These are phyloP conservation scores for Hymenoscyphus fraxineus DNA, from an alignment of 2,329 filamentous ascomycete genomes.

Conservation along the genomic window DNA sequence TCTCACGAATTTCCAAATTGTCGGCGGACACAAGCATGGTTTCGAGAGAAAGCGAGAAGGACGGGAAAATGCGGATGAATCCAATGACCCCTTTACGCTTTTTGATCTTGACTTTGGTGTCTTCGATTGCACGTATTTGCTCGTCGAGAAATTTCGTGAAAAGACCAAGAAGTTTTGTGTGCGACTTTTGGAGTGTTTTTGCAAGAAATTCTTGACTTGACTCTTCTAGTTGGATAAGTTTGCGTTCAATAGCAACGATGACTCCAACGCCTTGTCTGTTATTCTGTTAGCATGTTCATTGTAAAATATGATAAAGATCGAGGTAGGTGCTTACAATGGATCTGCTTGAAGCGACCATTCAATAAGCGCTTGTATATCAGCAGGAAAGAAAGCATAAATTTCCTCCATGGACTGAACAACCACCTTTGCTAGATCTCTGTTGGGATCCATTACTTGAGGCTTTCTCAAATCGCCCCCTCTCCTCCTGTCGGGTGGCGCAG, in stretches of 20 bases:
- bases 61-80: slow-evolving; percentile 90
- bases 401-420: slow-evolving; percentile 87
- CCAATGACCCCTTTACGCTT: slow-evolving; percentile 95
- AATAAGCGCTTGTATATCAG: slow-evolving; percentile 72
- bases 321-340: slow-evolving; percentile 62
- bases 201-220: slow-evolving; percentile 92
- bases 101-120: slow-evolving; percentile 98
- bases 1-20: slow-evolving; percentile 65
- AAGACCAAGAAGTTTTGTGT: slow-evolving; percentile 66
- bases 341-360: slow-evolving; percentile 80
- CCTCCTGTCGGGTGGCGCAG: slow-evolving; percentile 62
- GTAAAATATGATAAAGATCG: background rate
- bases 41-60: slow-evolving; percentile 78
- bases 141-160: slow-evolving; percentile 92
- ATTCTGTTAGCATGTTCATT: slow-evolving; percentile 19
- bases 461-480: slow-evolving; percentile 68
- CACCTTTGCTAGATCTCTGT: slow-evolving; percentile 78
- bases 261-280: slow-evolving; percentile 83
- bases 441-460: slow-evolving; percentile 79
- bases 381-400: slow-evolving; percentile 77
- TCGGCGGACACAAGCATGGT: slow-evolving; percentile 68
- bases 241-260: slow-evolving; percentile 74
- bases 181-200: slow-evolving; percentile 73
- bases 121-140: slow-evolving; percentile 91
- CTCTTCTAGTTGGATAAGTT: slow-evolving; percentile 74